Conservation (phyloP, 768 basidiomycete genomes). For the Termitomyces eurrhizus region DNA sequence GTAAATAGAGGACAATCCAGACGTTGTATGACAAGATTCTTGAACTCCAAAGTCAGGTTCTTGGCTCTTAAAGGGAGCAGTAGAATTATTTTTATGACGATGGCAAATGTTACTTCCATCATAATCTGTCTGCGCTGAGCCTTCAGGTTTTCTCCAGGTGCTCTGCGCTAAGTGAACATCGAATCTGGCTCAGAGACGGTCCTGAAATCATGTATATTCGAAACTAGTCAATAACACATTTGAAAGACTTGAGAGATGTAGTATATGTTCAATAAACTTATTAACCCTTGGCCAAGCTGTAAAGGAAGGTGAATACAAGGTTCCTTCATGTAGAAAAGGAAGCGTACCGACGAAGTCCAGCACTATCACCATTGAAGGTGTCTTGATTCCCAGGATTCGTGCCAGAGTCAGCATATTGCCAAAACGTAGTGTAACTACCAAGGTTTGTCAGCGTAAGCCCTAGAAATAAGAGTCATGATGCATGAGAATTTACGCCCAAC, state of each 20-base stretch:
- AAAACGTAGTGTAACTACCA: conserved; percentile 48
- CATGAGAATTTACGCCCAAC: too few relatives aligned
- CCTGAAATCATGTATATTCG: not conserved
- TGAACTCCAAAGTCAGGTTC: too few relatives aligned
- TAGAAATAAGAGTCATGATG: not conserved
- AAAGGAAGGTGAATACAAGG: not conserved
- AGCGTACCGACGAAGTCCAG: conserved; percentile 37
- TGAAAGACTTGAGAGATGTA: not conserved
- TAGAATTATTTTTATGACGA: too few relatives aligned
- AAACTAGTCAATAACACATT: not conserved
- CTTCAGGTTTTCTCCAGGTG: too few relatives aligned
- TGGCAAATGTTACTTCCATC: too few relatives aligned
- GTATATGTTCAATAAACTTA: not conserved
- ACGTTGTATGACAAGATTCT: too few relatives aligned
- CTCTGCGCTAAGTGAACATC: not conserved
- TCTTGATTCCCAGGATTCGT: conserved; percentile 57
- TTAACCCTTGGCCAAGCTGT: conserved; percentile 13
- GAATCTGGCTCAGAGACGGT: not conserved
- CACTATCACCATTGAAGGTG: conserved; percentile 48
- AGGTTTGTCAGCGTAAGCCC: not conserved
- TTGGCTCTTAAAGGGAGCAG: too few relatives aligned
- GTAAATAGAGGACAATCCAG: too few relatives aligned
- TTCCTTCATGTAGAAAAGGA: not conserved
- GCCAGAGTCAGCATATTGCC: conserved; percentile 57
- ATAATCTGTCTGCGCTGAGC: too few relatives aligned